These are phyloP conservation scores for Aspergillus cavernicola DNA, from an alignment of 495 filamentous ascomycete species.

Conservation along the genomic window DNA sequence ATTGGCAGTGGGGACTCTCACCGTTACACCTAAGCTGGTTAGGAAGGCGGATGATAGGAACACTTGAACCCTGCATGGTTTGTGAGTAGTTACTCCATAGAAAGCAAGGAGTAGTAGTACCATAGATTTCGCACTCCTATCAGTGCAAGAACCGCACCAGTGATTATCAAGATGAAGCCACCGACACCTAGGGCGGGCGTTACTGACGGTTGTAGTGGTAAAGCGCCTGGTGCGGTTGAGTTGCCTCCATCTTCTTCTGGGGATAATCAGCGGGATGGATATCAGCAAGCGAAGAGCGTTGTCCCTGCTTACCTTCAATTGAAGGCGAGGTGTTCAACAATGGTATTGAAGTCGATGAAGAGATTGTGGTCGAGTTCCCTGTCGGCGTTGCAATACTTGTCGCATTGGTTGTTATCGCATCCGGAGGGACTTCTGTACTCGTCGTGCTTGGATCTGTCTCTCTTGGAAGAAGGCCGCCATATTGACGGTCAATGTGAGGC, in stretches of 20 bases:
- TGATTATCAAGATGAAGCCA: conserved; percentile 69
- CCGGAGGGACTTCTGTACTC: neutral
- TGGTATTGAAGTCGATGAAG: conserved; percentile 15
- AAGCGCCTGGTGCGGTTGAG: conserved; percentile 26
- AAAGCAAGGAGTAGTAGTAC: conserved; percentile 26
- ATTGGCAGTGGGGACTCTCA: conserved; percentile 22
- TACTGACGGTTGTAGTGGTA: conserved; percentile 71
- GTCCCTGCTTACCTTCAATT: conserved; percentile 14
- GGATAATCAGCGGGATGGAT: conserved; percentile 1
- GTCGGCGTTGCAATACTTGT: conserved; percentile 17
- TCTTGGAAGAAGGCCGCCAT: conserved; percentile 13
- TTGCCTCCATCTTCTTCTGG: conserved; percentile 19
- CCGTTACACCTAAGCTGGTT: conserved; percentile 67
- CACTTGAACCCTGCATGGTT: conserved; percentile 57
- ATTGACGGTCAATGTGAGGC: conserved; percentile 10
- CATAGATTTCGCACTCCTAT: conserved; percentile 83
- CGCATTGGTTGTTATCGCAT: conserved; percentile 6
- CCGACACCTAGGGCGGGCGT: conserved; percentile 78
- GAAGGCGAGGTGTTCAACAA: conserved; percentile 18
- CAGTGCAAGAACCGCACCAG: conserved; percentile 65
- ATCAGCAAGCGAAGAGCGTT: conserved; percentile 3
- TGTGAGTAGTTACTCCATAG: neutral
- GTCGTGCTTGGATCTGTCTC: conserved; percentile 11
- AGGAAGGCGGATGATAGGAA: conserved; percentile 78
- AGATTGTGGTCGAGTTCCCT: conserved; percentile 14